Percentiles rank a stretch among this genome's conserved stretches.
Conservation (phyloP, 1,284 basidiomycete genomes). For the Phellinidium pouzarii region DNA sequence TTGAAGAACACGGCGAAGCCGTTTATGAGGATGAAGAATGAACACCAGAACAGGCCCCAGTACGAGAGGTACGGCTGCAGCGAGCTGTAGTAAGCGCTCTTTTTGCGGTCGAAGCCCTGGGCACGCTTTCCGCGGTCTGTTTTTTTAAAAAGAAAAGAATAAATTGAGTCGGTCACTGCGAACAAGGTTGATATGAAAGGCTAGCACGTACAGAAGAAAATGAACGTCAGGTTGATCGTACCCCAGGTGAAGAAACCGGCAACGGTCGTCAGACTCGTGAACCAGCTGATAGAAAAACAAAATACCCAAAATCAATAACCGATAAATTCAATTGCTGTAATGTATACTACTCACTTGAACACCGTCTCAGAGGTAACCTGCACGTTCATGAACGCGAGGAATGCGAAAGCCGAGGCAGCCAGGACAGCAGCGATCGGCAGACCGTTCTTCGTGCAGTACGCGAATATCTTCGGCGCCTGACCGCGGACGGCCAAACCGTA, state of each 20-base stretch:
- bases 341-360: conserved; percentile 30
- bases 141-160: conserved; percentile 5
- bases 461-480: conserved; percentile 60
- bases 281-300: conserved; percentile 37
- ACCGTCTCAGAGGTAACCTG: conserved; percentile 27
- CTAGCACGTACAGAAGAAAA: conserved; percentile 63
- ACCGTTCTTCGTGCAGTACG: conserved; percentile 66
- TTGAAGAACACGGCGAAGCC: conserved; percentile 56
- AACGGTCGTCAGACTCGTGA: conserved; percentile 51
- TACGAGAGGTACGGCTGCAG: conserved; percentile 34
- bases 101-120: conserved; percentile 51
- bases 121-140: conserved; percentile 45
- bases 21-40: conserved; percentile 40
- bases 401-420: conserved; percentile 34
- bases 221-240: conserved; percentile 65
- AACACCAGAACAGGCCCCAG: conserved; percentile 36
- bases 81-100: conserved; percentile 49
- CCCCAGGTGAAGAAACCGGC: conserved; percentile 65
- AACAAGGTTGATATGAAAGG: no score
- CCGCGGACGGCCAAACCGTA: conserved; percentile 77
- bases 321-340: conserved; percentile 13
- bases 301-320: conserved; percentile 31
- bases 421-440: conserved; percentile 51
- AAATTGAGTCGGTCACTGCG: no score
- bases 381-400: conserved; percentile 47